Evolutionary conservation across 2,329 filamentous ascomycete genomes (phyloP), one percentile per base, ranked within the genome.

Genomic region (Aureobasidium pullulans): DNA sequence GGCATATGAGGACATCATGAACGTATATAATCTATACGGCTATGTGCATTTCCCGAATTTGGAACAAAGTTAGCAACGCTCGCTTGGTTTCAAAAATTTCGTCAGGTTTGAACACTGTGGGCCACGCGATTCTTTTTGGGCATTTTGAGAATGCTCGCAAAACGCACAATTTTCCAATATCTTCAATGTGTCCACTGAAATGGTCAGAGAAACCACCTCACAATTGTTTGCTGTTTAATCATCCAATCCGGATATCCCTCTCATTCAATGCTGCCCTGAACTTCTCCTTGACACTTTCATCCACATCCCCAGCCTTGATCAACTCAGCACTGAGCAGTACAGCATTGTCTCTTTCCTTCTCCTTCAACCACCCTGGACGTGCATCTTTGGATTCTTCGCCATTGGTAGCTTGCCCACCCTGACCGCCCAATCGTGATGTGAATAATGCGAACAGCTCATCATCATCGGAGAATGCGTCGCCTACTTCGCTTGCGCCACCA

Each of bases 271-370:
- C 16, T 1, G 34, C 16, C 6, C 43, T 44, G 10, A 63, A 59
- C 15, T 39, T 60, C 7, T 60, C 60, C 43, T 50, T 63, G 4
- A 63, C 56, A 23, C 53, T 60, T 32, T 71, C 68, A 10, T 75
- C 68, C 6, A 70, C 63, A 48, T 67, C 69, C 65, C 73, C 67
- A 31, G 72, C 65, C 42, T 72, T 65, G 11, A 75, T 53, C 52
- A 75, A 42, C 61, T 80, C 75, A 62, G 66, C 65, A 19, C 68
- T 29, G 49, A 74, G 74, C 5, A 63, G 44, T 1, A 64, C 54
- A 1, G 65, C 61, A 11, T 59, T 67, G 61, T 81, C 80, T 29
- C 72, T 60, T 6, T 69, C 66, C 57, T 75, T 76, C 0, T 75
- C 71, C 1, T 76, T 77, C 15, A 54, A 44, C 62, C 42, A 62